Conservation (phyloP, 257 asterid species). For the Plantago elongata region DNA sequence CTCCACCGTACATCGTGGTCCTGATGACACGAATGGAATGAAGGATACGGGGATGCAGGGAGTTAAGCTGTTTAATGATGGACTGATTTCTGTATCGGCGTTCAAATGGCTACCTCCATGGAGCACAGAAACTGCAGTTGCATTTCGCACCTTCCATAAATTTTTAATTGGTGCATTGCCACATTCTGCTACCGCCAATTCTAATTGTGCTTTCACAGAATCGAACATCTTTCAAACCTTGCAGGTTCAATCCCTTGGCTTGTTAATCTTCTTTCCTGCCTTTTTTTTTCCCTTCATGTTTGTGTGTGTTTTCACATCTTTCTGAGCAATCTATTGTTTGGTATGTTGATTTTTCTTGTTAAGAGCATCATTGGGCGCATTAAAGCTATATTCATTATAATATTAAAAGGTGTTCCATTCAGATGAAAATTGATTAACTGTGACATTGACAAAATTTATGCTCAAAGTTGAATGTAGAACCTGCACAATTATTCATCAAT, state of each 20-base stretch:
- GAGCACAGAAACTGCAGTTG: slow-evolving; percentile 92
- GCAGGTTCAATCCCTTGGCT: slow-evolving; percentile 46
- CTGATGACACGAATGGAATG: slow-evolving; percentile 35
- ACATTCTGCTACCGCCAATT: slow-evolving; percentile 39
- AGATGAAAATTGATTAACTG: no score
- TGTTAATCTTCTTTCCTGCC: slow-evolving; percentile 12
- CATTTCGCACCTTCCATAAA: slow-evolving; percentile 76
- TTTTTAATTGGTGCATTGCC: slow-evolving; percentile 68
- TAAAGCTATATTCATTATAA: no score
- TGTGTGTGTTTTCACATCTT: slow-evolving; percentile 8
- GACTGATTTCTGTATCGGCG: slow-evolving; percentile 81
- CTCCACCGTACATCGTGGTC: slow-evolving; percentile 39
- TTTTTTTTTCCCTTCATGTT: background rate
- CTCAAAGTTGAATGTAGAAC: no score
- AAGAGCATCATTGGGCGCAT: no score
- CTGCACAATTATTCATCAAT: no score
- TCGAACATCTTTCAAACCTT: slow-evolving; percentile 47
- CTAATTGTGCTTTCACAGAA: slow-evolving; percentile 31
- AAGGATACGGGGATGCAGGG: slow-evolving; percentile 38
- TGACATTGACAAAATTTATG: no score
- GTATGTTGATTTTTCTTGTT: no score
- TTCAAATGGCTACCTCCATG: slow-evolving; percentile 93
- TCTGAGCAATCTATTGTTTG: no score
- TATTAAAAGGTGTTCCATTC: no score
- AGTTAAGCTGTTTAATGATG: slow-evolving; percentile 65